Evolutionary conservation across 805 yeast species (phyloP).

Genomic region (Candida quercuum): DNA sequence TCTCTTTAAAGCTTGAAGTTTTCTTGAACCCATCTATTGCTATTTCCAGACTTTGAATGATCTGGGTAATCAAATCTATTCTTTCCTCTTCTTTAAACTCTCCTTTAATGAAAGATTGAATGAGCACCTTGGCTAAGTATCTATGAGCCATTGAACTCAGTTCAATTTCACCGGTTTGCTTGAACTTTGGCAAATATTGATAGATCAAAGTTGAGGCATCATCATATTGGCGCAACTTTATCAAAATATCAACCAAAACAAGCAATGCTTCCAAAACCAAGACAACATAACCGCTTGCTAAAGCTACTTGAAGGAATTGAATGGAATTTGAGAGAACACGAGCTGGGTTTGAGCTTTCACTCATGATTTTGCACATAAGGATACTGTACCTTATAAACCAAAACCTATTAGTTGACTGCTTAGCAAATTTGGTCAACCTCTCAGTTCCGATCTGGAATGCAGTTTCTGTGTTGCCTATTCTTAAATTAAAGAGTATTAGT

Average conservation of each 20-base stretch:
- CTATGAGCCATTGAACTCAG: slow-evolving; percentile 34
- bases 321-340: slow-evolving; percentile 46
- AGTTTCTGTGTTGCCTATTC: slow-evolving; percentile 16
- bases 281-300: slow-evolving; percentile 38
- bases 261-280: slow-evolving; percentile 42
- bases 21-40: slow-evolving; percentile 41
- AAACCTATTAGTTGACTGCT: slow-evolving; percentile 27
- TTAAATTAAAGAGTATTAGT: slow-evolving; percentile 17
- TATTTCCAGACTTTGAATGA: slow-evolving; percentile 34
- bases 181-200: slow-evolving; percentile 38
- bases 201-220: slow-evolving; percentile 40
- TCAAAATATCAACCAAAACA: slow-evolving; percentile 39
- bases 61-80: slow-evolving; percentile 12
- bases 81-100: not conserved
- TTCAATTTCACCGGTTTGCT: slow-evolving; percentile 34
- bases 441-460: slow-evolving; percentile 20
- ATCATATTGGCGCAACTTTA: slow-evolving; percentile 32
- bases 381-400: slow-evolving; percentile 43
- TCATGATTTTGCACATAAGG: slow-evolving; percentile 40
- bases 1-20: slow-evolving; percentile 32
- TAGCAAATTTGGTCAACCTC: slow-evolving; percentile 10
- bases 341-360: slow-evolving; percentile 37
- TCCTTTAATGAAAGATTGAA: slow-evolving; percentile 5
- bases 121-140: slow-evolving; percentile 25
- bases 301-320: slow-evolving; percentile 45